Evolutionary conservation across 306 rosid genomes (phyloP), one percentile per base, ranked within the genome.

Genomic region (Sechiopsis laciniata): DNA sequence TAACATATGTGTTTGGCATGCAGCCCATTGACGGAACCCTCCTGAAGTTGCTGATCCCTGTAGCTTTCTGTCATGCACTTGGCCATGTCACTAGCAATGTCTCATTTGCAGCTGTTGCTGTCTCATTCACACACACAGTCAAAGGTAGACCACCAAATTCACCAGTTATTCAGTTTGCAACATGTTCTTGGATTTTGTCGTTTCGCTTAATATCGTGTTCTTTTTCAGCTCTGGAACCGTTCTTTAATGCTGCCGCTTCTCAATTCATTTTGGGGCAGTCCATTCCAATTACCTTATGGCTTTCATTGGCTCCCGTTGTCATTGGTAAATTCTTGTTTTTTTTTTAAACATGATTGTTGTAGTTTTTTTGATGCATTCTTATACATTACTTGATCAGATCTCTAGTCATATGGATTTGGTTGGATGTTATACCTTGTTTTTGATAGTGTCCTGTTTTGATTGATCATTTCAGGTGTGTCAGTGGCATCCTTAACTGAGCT

Each of bases 91-190:
- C 85, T 46, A 80, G 85, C 76, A 85, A 85, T 56, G 87, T 85
- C 77, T 85, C 89, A 9, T 85, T 85, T 55, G 89, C 89, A 11
- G 86, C 89, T 13, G 89, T 85, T 45, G 89, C 89, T 37, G 89
- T 85, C 78, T 85, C 89, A 10, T 85, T 85, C 80, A 80, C 89
- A 4, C 89, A 85, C 64, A 85, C 89, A 42, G 17, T 85, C 81
- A 85, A 85, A 85, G 89, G 71, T 69, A 61, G 10, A 68, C 56
- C 24, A 21, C 35, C 24, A 42, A 53, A 45, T 57, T 24, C 20
- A 55, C 21, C 10, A 16, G 26, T 22, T 35, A 50, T 20, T 7
- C 21, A 22, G 45, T 24, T 21, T 14, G 15, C 13, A 15, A 0
- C 35, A 17, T 17, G 29, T 69, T 42, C 48, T 9, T 69, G 20